Conservation (phyloP, 2,329 filamentous ascomycete species). For the Neofusicoccum cordaticola region DNA sequence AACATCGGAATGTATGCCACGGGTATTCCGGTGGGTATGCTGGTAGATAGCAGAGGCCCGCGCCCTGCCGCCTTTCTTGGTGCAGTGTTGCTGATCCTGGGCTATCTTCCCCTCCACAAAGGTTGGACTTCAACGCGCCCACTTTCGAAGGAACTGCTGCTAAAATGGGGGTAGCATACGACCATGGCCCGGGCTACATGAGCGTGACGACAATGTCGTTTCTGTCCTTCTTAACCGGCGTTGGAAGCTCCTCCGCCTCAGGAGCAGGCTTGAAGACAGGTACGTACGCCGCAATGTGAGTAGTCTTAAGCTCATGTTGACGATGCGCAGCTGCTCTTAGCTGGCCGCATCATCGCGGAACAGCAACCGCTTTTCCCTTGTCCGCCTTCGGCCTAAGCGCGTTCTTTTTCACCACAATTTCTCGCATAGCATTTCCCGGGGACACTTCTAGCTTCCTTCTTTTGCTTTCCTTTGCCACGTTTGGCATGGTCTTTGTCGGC, state of each 20-base stretch:
- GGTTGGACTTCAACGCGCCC: conserved; percentile 33
- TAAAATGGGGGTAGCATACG: conserved; percentile 60
- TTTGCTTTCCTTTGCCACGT: conserved; percentile 77
- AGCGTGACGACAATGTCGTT: conserved; percentile 65
- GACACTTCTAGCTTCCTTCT: conserved; percentile 79
- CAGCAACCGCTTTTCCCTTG: conserved; percentile 88
- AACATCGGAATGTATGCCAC: conserved; percentile 92
- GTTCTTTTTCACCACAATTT: conserved; percentile 88
- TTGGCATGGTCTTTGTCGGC: conserved; percentile 68
- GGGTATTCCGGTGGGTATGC: conserved; percentile 83
- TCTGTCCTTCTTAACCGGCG: conserved; percentile 79
- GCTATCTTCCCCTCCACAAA: conserved; percentile 80
- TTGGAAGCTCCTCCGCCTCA: conserved; percentile 91
- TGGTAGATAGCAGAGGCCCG: conserved; percentile 80
- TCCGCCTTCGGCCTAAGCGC: conserved; percentile 93
- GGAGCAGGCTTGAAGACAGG: conserved; percentile 77
- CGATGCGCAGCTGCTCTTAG: conserved; percentile 68
- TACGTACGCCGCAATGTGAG: conserved; percentile 27
- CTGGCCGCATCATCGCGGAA: conserved; percentile 86
- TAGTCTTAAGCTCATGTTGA: conserved; percentile 21
- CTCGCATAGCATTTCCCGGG: conserved; percentile 74
- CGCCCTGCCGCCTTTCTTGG: conserved; percentile 75
- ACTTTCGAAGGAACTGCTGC: conserved; percentile 6
- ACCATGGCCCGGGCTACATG: conserved; percentile 60
- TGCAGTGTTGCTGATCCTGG: conserved; percentile 66